Conservation (phyloP, 2,329 filamentous ascomycete genomes). For the Teratosphaeria zuluensis region DNA sequence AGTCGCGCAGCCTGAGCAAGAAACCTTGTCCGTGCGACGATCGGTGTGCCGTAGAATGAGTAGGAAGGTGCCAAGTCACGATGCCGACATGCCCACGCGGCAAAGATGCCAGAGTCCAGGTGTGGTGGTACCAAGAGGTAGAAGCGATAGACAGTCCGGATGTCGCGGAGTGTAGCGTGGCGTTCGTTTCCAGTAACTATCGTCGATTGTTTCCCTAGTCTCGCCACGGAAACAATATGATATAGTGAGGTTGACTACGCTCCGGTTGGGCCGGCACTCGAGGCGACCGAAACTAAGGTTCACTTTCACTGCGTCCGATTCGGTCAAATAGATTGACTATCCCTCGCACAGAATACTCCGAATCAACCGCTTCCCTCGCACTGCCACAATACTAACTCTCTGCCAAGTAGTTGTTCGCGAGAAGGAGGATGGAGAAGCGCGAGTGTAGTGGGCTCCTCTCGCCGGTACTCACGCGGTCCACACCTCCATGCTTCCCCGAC, state of each 20-base stretch:
- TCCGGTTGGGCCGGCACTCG: background rate
- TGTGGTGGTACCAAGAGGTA: background rate
- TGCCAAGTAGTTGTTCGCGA: too few relatives aligned
- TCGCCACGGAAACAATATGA: background rate
- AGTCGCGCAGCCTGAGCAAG: background rate
- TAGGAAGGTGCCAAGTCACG: too few relatives aligned
- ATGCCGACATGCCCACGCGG: background rate
- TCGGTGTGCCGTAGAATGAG: too few relatives aligned
- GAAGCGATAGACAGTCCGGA: background rate
- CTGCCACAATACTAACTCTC: too few relatives aligned
- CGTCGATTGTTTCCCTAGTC: background rate
- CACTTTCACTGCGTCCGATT: background rate
- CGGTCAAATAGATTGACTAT: background rate
- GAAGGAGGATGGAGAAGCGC: too few relatives aligned
- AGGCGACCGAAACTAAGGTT: background rate
- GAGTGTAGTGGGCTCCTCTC: too few relatives aligned
- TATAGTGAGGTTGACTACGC: background rate
- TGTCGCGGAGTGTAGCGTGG: background rate
- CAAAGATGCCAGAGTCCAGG: background rate
- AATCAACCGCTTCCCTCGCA: too few relatives aligned
- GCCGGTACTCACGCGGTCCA: too few relatives aligned
- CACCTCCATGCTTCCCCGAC: too few relatives aligned
- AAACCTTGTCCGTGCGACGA: background rate
- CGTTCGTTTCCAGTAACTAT: background rate
- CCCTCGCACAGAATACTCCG: background rate